A percentile compares a stretch with the other conserved stretches of the same genome.
These are phyloP conservation scores for Verticillium nonalfalfae DNA, from an alignment of 2,329 filamentous ascomycete genomes.

Conservation along the genomic window DNA sequence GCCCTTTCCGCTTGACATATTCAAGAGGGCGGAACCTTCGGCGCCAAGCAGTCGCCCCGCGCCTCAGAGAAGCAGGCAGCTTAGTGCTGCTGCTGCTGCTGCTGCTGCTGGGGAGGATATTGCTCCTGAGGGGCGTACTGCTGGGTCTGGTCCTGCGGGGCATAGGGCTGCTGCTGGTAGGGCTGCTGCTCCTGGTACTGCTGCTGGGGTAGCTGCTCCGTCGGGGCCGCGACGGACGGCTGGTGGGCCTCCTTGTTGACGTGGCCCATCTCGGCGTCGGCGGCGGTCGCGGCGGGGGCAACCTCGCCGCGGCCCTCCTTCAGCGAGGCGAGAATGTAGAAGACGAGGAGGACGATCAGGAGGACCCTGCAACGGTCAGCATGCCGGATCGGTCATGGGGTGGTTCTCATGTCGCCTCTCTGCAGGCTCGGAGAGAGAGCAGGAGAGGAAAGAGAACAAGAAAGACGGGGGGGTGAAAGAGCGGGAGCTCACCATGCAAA, in stretches of 20 bases:
- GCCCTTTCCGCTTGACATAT: not conserved
- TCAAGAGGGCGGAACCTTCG: not conserved
- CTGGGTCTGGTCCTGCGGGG: not conserved
- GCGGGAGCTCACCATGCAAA: constrained; percentile 26
- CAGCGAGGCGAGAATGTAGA: constrained; percentile 45
- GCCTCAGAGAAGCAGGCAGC: not conserved
- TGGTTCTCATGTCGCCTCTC: too few species aligned
- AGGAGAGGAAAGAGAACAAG: too few species aligned
- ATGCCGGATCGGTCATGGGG: not conserved
- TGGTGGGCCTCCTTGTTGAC: not conserved
- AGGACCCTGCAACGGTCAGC: constrained; percentile 23
- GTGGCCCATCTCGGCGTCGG: constrained; percentile 1
- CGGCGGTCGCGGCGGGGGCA: not conserved
- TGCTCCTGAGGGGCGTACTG: not conserved
- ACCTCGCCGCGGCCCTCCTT: constrained; percentile 15
- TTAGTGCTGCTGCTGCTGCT: not conserved
- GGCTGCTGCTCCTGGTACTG: not conserved
- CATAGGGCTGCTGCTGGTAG: not conserved
- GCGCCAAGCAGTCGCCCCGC: not conserved
- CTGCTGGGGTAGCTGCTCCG: not conserved
- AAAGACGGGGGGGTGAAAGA: not conserved
- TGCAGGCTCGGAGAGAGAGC: too few species aligned
- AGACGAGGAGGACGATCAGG: constrained; percentile 27
- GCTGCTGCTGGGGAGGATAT: not conserved
- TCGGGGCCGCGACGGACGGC: not conserved